These are phyloP conservation scores for Cytospora mali DNA, from an alignment of 2,329 filamentous ascomycete species.

Conservation along the genomic window DNA sequence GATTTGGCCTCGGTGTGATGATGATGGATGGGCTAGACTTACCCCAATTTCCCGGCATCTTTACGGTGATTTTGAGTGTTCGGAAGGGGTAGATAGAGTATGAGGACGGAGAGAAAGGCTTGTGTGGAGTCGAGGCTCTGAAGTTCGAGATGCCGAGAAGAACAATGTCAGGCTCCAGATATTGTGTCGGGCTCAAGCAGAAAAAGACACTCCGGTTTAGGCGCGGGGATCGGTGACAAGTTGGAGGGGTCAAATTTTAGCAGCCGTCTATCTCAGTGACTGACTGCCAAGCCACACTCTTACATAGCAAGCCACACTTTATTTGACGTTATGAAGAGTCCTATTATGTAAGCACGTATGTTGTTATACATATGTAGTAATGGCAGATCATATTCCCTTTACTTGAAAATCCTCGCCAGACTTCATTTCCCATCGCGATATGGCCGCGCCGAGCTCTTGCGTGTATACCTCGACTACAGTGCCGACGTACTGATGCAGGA, in stretches of 20 bases:
- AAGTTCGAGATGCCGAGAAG: neutral
- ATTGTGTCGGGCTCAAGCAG: slow-evolving; percentile 18
- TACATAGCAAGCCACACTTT: neutral
- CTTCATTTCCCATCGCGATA: no score
- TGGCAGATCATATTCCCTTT: no score
- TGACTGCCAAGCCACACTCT: neutral
- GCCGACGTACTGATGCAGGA: no score
- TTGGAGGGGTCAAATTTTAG: slow-evolving; percentile 21
- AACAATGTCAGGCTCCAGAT: slow-evolving; percentile 17
- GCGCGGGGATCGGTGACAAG: slow-evolving; percentile 2
- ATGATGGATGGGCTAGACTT: slow-evolving; percentile 15
- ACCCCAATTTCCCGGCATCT: slow-evolving; percentile 29
- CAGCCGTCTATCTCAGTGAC: neutral
- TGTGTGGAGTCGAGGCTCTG: slow-evolving; percentile 1
- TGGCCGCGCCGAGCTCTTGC: no score
- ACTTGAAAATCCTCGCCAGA: no score
- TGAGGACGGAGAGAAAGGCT: neutral
- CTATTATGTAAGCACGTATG: no score
- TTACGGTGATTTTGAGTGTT: neutral
- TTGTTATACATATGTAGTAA: no score
- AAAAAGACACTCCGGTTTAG: slow-evolving; percentile 18
- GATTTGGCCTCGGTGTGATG: neutral
- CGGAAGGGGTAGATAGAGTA: neutral
- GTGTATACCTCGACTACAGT: no score
- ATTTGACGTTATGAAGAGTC: no score